Percentiles rank a stretch among this genome's conserved stretches.
Evolutionary conservation across 345 rosid species (phyloP).

Genomic region (Balakata baccata): DNA sequence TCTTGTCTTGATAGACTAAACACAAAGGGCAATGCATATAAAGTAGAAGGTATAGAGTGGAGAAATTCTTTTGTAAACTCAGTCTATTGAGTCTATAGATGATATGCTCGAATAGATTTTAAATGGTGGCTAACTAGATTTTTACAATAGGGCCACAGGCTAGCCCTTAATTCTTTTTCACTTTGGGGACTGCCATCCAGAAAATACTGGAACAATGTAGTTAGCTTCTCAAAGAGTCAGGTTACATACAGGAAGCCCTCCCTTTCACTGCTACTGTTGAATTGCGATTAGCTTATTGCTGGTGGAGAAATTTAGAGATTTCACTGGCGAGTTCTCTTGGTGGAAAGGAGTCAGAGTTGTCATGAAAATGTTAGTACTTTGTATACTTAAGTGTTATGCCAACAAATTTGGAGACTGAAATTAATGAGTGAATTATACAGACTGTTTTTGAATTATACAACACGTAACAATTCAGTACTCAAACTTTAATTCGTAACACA

Average conservation of each 20-base stretch:
- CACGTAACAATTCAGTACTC: no score
- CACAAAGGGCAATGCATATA: constrained; percentile 6
- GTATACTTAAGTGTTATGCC: constrained; percentile 3
- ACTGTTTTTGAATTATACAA: no score
- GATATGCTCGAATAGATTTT: no score
- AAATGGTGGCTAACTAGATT: constrained; percentile 28
- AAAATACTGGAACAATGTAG: background rate
- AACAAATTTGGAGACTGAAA: no score
- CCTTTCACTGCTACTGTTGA: background rate
- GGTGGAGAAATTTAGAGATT: no score
- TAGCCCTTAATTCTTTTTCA: constrained; percentile 14
- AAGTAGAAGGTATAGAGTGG: constrained; percentile 11
- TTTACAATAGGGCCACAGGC: constrained; percentile 21
- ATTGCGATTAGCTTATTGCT: background rate
- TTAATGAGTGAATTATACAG: no score
- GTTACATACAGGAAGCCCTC: background rate
- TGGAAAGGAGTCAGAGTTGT: background rate
- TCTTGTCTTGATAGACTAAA: constrained; percentile 4
- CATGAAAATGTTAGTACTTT: background rate
- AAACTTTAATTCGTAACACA: no score
- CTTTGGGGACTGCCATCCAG: constrained; percentile 9
- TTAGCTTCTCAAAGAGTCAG: background rate
- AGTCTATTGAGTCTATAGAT: no score
- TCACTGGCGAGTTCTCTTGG: background rate
- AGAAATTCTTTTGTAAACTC: no score